Conservation (phyloP, 495 filamentous ascomycete species). For the Penicillium soppii region DNA sequence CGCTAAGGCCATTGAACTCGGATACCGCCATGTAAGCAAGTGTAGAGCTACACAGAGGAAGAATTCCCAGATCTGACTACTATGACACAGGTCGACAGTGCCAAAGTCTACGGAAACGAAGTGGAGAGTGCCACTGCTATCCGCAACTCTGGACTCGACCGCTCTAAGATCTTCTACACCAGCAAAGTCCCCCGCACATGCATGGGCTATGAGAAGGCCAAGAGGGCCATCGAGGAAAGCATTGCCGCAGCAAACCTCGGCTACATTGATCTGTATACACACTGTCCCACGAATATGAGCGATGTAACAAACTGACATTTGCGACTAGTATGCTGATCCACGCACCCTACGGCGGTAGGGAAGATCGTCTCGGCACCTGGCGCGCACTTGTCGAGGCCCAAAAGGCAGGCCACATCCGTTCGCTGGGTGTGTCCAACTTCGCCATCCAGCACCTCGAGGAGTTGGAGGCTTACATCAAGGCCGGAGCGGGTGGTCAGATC, state of each 20-base stretch:
- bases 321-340: conserved; percentile 49
- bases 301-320: not conserved
- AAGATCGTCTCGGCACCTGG: conserved; percentile 52
- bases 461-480: conserved; percentile 71
- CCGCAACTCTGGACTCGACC: conserved; percentile 41
- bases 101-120: conserved; percentile 56
- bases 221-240: conserved; percentile 48
- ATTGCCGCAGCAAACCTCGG: conserved; percentile 45
- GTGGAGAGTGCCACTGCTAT: conserved; percentile 48
- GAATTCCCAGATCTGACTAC: not conserved
- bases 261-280: conserved; percentile 55
- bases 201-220: conserved; percentile 52
- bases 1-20: conserved; percentile 61
- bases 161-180: conserved; percentile 56
- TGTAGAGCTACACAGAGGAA: not conserved
- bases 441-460: conserved; percentile 56
- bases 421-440: conserved; percentile 58
- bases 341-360: conserved; percentile 54
- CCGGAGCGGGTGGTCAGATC: conserved; percentile 71
- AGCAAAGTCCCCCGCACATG: conserved; percentile 48
- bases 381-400: conserved; percentile 55
- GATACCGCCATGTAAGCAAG: conserved; percentile 67
- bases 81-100: conserved; percentile 49
- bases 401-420: conserved; percentile 51
- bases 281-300: not conserved